Evolutionary conservation across 2,329 filamentous ascomycete species (phyloP), one percentile per base, ranked within the genome.

Genomic region (Penicillium sp.): DNA sequence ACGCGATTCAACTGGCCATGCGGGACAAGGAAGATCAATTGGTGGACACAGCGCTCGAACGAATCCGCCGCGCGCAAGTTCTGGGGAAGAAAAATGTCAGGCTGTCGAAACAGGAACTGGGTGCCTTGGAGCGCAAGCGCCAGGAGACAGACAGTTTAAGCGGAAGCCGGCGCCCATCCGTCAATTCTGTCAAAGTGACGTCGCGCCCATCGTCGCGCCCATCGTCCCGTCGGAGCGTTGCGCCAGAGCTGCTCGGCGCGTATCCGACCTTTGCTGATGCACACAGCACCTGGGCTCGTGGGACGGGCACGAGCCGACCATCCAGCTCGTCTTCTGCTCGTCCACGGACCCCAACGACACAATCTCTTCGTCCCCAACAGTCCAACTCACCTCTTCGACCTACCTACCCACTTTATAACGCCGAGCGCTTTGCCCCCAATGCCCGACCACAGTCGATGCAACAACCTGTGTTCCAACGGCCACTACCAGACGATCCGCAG

Each of bases 11-110:
- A 59, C 67, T 85, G 60, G 80, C 82, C 56, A 78, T 83, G 61
- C 78, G 79, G 65, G 85, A 89, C 55, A 83, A 83, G 64, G 90
- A 96, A 70, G 88, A 93, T 63, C 81, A 83, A 60, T 75, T 96
- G 64, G 85, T 94, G 61, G 87, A 91, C 61, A 85, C 85, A 61
- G 92, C 92, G 38, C 77, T 95, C 73, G 85, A 87, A 65, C 88
- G 90, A 62, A 95, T 97, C 69, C 84, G 87, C 61, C 84, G 86
- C 61, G 91, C 92, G 16, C 86, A 90, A 70, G 84, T 84, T 60
- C 85, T 85, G 67, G 91, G 91, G 60, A 88, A 87, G 72, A 80
- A 82, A 42, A 89, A 95, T 55, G 90, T 97, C 53, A 88, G 87
- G 70, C 82, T 97, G 60, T 91, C 83, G 64, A 84, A 87, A 67